These are phyloP conservation scores for Hymenoscyphus linearis DNA, from an alignment of 2,329 filamentous ascomycete genomes.

Conservation along the genomic window DNA sequence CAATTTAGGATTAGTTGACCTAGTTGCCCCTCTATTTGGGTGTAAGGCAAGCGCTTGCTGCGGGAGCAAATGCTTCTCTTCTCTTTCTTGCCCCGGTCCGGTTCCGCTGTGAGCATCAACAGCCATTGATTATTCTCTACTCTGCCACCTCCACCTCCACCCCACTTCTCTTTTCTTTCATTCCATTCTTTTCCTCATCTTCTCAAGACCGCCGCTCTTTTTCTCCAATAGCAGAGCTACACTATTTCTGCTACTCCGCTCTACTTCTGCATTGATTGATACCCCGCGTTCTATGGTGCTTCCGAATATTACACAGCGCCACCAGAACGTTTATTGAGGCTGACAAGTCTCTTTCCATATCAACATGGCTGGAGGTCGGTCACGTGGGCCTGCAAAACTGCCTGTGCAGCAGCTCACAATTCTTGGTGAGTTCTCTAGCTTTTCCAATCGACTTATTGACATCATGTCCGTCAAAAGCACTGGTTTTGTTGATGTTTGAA, in stretches of 20 bases:
- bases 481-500: neutral
- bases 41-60: neutral
- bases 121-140: neutral
- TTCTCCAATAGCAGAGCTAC: neutral
- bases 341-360: constrained; percentile 13
- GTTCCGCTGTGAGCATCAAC: neutral
- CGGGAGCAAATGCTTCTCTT: neutral
- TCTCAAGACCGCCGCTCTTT: neutral
- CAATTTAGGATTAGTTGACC: neutral
- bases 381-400: constrained; percentile 51
- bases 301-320: neutral
- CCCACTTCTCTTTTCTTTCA: neutral
- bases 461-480: neutral
- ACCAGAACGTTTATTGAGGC: constrained; percentile 3
- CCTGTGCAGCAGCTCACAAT: constrained; percentile 73
- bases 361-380: constrained; percentile 24
- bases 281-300: neutral
- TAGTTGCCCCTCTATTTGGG: neutral
- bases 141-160: neutral
- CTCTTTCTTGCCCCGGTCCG: neutral
- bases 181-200: neutral
- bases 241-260: neutral
- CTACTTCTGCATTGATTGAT: neutral
- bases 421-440: constrained; percentile 53
- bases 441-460: neutral